Percentiles rank a stretch among this genome's conserved stretches.
phyloP scores from a whole-genome alignment of 1,284 basidiomycete species.

The Ganoderma resinaceum region DNA sequence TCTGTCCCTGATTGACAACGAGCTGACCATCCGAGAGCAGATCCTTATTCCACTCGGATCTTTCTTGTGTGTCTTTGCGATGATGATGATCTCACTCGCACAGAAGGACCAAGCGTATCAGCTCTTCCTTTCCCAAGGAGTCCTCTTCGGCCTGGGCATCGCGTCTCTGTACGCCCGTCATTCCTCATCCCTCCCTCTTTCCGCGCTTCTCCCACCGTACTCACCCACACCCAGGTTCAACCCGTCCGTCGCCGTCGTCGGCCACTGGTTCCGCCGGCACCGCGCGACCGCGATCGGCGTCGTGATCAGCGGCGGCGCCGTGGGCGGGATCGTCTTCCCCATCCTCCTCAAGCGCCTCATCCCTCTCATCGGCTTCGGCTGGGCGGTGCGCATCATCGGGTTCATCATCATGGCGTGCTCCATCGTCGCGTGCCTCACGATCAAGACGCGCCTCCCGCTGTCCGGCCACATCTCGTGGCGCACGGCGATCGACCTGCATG shows the following conservation, averaged over 20 bases:
- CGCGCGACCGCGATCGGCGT: conserved; percentile 38
- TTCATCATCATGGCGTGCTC: conserved; percentile 43
- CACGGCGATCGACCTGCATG: conserved; percentile 38
- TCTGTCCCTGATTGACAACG: background rate
- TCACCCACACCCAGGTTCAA: conserved; percentile 20
- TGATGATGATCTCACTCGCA: conserved; percentile 45
- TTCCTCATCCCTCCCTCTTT: no score
- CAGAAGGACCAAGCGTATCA: conserved; percentile 43
- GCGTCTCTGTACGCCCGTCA: conserved; percentile 39
- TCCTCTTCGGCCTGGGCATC: conserved; percentile 44
- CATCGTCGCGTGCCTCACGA: conserved; percentile 37
- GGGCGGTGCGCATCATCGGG: conserved; percentile 53
- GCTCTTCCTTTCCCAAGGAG: conserved; percentile 45
- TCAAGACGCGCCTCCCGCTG: conserved; percentile 24
- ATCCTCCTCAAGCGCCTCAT: conserved; percentile 68
- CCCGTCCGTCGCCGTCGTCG: conserved; percentile 27
- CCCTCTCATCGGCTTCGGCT: conserved; percentile 59
- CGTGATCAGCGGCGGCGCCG: conserved; percentile 34
- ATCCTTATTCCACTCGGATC: conserved; percentile 41
- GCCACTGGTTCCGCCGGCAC: conserved; percentile 46
- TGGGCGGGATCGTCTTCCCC: conserved; percentile 72
- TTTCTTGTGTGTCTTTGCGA: conserved; percentile 40
- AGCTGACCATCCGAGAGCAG: conserved; percentile 23
- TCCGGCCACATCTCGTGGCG: conserved; percentile 26
- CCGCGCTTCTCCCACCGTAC: background rate